Conservation (phyloP, 345 rosid species). For the Durio zibethinus region DNA sequence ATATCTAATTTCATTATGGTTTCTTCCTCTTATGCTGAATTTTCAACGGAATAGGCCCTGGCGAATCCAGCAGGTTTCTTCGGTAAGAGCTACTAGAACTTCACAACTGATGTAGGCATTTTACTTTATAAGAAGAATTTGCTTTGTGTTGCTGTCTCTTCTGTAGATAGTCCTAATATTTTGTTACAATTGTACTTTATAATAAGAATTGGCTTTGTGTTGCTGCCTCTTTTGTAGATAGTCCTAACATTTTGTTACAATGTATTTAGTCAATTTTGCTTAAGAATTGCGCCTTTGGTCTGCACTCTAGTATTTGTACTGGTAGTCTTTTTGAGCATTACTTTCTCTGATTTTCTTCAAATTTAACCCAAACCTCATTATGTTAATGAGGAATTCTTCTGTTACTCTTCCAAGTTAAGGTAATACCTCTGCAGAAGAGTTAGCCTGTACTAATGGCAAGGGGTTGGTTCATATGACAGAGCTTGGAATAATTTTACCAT, state of each 20-base stretch:
- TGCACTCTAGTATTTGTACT: background rate
- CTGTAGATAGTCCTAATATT: background rate
- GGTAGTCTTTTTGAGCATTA: background rate
- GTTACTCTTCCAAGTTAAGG: background rate
- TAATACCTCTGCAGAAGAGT: background rate
- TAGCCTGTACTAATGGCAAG: background rate
- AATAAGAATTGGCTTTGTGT: too few species aligned
- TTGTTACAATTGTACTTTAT: background rate
- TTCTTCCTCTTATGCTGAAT: constrained; percentile 21
- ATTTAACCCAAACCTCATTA: background rate
- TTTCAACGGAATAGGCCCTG: constrained; percentile 58
- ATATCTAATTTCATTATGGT: background rate
- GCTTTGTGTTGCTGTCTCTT: background rate
- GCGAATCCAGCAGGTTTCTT: constrained; percentile 78
- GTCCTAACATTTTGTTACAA: background rate
- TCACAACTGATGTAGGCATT: background rate
- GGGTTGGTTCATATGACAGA: background rate
- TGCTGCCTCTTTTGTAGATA: background rate
- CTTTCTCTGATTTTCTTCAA: background rate
- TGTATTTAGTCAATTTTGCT: background rate
- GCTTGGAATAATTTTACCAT: background rate
- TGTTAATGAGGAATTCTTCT: background rate
- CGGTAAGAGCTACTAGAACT: constrained; percentile 48
- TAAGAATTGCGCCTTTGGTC: background rate
- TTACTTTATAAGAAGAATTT: background rate